These are phyloP conservation scores for Lodderomyces jiufengensis DNA, from an alignment of 1,139 yeast species.

Conservation along the genomic window DNA sequence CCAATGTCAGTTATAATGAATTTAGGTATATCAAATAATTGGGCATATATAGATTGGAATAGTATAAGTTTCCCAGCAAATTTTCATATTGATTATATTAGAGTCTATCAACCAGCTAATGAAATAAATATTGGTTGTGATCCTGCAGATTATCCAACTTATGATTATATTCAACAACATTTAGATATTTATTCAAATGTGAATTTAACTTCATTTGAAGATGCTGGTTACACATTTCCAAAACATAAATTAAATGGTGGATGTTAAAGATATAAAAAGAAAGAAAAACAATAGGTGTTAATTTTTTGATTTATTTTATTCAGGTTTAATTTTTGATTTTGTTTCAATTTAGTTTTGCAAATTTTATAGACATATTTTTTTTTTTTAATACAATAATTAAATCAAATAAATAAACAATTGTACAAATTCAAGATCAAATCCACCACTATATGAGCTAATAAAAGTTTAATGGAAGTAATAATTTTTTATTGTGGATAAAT, in stretches of 20 bases:
- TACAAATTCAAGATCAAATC: too few species aligned
- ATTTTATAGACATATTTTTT: too few species aligned
- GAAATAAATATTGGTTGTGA: conserved; percentile 62
- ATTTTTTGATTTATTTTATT: too few species aligned
- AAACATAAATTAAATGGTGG: conserved; percentile 24
- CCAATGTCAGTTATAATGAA: conserved; percentile 82
- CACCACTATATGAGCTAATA: too few species aligned
- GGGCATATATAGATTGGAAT: conserved; percentile 85
- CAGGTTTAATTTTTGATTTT: too few species aligned
- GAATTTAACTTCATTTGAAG: conserved; percentile 64
- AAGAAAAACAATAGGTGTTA: neutral
- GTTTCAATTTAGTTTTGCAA: too few species aligned
- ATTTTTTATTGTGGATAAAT: too few species aligned
- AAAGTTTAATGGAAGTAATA: too few species aligned
- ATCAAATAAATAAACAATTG: too few species aligned
- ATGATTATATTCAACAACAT: conserved; percentile 66
- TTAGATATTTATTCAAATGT: conserved; percentile 56
- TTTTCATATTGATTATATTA: conserved; percentile 69
- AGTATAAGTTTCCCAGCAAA: conserved; percentile 66
- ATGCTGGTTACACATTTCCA: conserved; percentile 67
- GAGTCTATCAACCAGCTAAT: conserved; percentile 70
- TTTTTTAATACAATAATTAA: too few species aligned
- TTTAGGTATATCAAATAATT: conserved; percentile 73
- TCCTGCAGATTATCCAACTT: conserved; percentile 70
- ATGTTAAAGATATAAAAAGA: conserved; percentile 7